Base-by-base conservation (phyloP, 176 grass and related monocot species). In the Oryza nivara region DNA sequence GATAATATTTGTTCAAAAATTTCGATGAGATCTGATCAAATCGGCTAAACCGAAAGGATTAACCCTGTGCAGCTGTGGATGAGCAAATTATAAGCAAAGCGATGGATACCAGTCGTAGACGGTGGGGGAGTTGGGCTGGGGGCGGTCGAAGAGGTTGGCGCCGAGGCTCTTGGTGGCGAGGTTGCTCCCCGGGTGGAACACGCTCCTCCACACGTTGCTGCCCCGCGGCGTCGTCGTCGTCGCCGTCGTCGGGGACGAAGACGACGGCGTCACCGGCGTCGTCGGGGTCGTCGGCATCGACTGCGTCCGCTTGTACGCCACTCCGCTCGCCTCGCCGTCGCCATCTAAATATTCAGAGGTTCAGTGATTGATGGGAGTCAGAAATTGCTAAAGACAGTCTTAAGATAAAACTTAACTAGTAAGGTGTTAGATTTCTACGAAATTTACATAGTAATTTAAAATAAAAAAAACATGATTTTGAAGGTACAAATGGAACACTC, bases 161-260 rank as follows among this genome's bases (percentile, higher is more conserved):
- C 95, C 95, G 11, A 93, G 6, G 76, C 80, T 23, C 38, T 87
- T 94, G 85, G 88, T 97, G 75, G 92, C 95, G 20, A 95, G 86
- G 88, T 95, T 97, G 82, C 95, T 97, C 38, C 95, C 95, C n/a
- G 95, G 95, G 88, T 97, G 38, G 88, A 97, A 97, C 30, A 95
- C 95, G 86, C 95, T 95, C 77, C 95, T 87, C 95, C 95, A 97
- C 72, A 97, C 95, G 92, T 94, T 95, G 49, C 3, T 35, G 25
- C 85, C 86, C 11, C 73, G 90, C 73, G 88, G 80, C 32, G 90
- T 81, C 36, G 80, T 17, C 52, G 80, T 38, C 36, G 36, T 0
- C 38, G 38, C 0, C 38, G 38, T 6, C 36, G 36, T 0, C 36
- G 36, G 6, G 1, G 36, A 40, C 38, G 38, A 17, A 10, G 87